Evolutionary conservation across 495 filamentous ascomycete genomes (phyloP).

Genomic region (Aspergillus saccharolyticus): DNA sequence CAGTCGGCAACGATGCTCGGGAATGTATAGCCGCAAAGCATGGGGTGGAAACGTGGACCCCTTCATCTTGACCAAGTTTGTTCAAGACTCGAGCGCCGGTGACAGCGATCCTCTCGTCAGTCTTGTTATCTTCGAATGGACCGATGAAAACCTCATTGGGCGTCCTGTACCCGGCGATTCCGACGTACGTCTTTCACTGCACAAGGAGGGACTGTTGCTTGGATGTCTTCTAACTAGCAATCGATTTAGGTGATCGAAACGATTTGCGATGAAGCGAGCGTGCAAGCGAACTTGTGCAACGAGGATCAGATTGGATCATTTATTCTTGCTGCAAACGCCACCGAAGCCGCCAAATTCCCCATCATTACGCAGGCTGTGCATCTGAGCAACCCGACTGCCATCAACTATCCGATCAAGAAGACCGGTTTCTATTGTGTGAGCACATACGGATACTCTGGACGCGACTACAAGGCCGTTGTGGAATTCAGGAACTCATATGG

Average conservation of each 20-base stretch:
- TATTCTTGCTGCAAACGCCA: constrained; percentile 70
- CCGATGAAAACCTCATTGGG: constrained; percentile 76
- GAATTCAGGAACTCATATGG: constrained; percentile 95
- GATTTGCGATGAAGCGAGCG: constrained; percentile 66
- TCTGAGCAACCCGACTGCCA: constrained; percentile 65
- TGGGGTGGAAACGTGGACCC: constrained; percentile 91
- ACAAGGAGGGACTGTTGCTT: neutral
- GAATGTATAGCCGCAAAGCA: constrained; percentile 88
- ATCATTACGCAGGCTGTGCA: constrained; percentile 79
- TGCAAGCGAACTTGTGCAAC: constrained; percentile 67
- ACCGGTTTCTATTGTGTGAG: constrained; percentile 97
- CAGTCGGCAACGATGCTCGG: constrained; percentile 82
- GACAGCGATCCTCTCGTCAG: constrained; percentile 71
- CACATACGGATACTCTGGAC: constrained; percentile 57
- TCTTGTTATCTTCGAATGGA: constrained; percentile 92
- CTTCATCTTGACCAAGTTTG: constrained; percentile 80
- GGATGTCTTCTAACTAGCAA: constrained; percentile 15
- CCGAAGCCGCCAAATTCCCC: constrained; percentile 56
- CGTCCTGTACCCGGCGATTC: constrained; percentile 27
- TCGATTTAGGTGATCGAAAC: constrained; percentile 52
- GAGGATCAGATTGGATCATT: constrained; percentile 75
- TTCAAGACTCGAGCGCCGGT: constrained; percentile 48
- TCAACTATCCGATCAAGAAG: constrained; percentile 76
- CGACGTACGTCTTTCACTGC: constrained; percentile 25
- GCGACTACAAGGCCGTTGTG: constrained; percentile 70